Base-by-base conservation (phyloP, 108 stramenopile species). In the Nitzschia sp. region DNA sequence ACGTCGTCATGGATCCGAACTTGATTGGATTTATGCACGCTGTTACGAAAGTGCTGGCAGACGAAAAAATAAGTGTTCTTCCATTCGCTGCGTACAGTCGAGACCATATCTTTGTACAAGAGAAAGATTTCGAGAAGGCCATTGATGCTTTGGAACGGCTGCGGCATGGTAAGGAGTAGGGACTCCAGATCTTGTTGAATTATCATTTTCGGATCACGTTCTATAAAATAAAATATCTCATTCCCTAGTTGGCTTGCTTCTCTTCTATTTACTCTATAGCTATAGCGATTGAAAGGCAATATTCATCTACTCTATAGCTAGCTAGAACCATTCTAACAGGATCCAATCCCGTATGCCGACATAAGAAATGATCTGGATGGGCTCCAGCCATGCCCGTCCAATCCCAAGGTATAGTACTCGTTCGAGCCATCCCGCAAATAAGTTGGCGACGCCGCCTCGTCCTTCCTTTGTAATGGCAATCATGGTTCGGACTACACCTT, bases 331-430 rank as follows among this genome's bases (percentile, higher is more conserved):
- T 57, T 87, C 74, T 27, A 95, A 56, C 26, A 95, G 66, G 17
- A 95, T 48, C 46, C 89, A 80, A 77, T 95, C 93, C 33, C 91
- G 79, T 0, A 92, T 80, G 19, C 85, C 90, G 47, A 90, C 62
- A 57, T 95, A 95, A 6, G 84, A 85, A 28, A 95, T 80, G 17
- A 92, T 54, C 53, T 83, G 68, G 2, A 95, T 21, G 2, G 93
- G 93, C 59, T 95, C 93, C 34, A 95, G 64, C 89, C 93, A 95
- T 21, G 90, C 93, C 24, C 89, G 68, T 18, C 93, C 93, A 15
- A 91, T 49, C n/a, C 90, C 90, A 3, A 90, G 66, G 31, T 87
- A 95, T 0, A 79, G 46, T 1, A 84, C 85, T 18, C 93, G 74
- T 71, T 90, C 90, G 5, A 90, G 33, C 93, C 93, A 95, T 31